These are phyloP conservation scores for Sutorius australiensis DNA, from an alignment of 768 basidiomycete species.

Conservation along the genomic window DNA sequence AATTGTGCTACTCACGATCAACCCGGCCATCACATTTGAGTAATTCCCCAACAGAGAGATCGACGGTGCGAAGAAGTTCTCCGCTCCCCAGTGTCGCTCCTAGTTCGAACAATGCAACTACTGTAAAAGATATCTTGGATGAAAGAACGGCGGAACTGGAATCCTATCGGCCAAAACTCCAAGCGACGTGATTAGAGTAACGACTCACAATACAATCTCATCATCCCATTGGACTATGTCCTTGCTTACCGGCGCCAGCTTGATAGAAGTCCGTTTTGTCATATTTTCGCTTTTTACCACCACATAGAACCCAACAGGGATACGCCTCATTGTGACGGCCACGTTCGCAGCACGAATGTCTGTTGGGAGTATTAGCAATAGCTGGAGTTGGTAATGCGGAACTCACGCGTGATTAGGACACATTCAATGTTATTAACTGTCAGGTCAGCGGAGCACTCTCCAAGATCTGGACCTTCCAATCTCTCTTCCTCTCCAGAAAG, in stretches of 20 bases:
- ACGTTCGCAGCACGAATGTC: background rate
- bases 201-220: background rate
- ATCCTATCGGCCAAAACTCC: background rate
- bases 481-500: background rate
- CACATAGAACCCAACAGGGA: background rate
- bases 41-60: background rate
- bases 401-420: background rate
- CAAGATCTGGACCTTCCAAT: background rate
- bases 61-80: background rate
- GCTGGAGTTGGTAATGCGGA: background rate
- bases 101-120: background rate
- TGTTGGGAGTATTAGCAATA: background rate
- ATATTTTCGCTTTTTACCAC: background rate
- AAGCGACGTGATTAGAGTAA: background rate
- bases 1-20: background rate
- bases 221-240: background rate
- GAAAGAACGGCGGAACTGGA: background rate
- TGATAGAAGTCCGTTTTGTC: background rate
- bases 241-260: background rate
- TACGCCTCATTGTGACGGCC: background rate
- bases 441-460: background rate
- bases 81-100: background rate
- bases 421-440: background rate
- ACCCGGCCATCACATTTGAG: background rate
- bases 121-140: background rate